Evolutionary conservation across 2,329 filamentous ascomycete genomes (phyloP).

Genomic region (Cladosporium halotolerans): DNA sequence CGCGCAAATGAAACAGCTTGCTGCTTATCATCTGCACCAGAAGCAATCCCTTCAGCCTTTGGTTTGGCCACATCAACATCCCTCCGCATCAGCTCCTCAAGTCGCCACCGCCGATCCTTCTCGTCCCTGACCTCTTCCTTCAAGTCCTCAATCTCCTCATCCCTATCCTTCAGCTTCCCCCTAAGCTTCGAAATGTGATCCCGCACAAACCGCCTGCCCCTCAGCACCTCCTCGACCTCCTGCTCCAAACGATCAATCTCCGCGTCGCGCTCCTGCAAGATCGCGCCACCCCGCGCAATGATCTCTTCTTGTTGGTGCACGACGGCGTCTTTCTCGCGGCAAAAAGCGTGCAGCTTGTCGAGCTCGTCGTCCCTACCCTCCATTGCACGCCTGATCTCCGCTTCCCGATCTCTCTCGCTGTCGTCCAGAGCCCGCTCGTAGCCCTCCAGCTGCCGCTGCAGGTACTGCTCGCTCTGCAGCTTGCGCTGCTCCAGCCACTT

Average conservation of each 20-base stretch:
- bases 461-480: not conserved
- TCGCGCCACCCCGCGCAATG: slow-evolving; percentile 4
- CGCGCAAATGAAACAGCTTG: not conserved
- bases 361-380: slow-evolving; percentile 3
- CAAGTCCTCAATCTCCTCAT: slow-evolving; percentile 2
- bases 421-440: not conserved
- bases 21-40: not conserved
- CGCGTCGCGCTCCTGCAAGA: slow-evolving; percentile 6
- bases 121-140: not conserved
- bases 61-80: not conserved
- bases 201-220: not conserved
- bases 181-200: not conserved
- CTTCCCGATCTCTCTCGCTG: not conserved
- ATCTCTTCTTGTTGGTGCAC: slow-evolving; percentile 2
- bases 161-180: not conserved
- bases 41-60: slow-evolving; percentile 2
- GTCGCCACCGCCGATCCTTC: not conserved
- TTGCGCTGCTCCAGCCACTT: slow-evolving; percentile 9
- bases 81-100: not conserved
- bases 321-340: not conserved
- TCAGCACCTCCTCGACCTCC: not conserved
- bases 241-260: not conserved
- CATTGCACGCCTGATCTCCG: not conserved
- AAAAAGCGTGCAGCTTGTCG: slow-evolving; percentile 4
- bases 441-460: not conserved